Evolutionary conservation across 148 eudicot species (phyloP), one percentile per base, ranked within the genome.

Genomic region (Gaultheria prostrata): DNA sequence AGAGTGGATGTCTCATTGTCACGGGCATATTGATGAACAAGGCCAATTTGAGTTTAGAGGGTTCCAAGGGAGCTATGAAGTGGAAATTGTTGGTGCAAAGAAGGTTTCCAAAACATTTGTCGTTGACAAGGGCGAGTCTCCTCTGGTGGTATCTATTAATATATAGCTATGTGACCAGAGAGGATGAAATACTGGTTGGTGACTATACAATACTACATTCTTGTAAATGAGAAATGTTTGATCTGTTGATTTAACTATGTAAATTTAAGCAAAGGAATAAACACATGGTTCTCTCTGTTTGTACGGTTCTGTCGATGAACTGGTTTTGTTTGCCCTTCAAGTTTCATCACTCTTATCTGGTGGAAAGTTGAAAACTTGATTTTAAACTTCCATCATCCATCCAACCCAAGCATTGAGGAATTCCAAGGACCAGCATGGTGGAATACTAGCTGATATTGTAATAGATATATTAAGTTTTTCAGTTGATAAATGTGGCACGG

Each of bases 31-130:
- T 6, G 94, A 91, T 67, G 94, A 91, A n/a, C 84, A 91, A 77
- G 94, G 94, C 0, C 89, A 91, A 71, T 92, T 94, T 67, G 78
- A 80, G 89, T 97, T 97, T 65, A 87, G 94, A 87, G 99, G 98
- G 6, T 97, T 90, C 84, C 97, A 89, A 43, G 99, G 99, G 48
- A 87, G 89, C 21, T 97, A 97, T 74, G 95, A 94, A 82, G 88
- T 94, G 77, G 93, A 94, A 48, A 75, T 94, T 63, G 84, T 82
- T 69, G 82, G 74, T 28, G 45, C 76, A 18, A 71, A 84, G 82
- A 88, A 82, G 53, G 84, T 92, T 54, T 71, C 76, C 20, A 94
- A 91, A 89, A 94, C 90, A 73, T 94, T 97, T 88, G 93, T 86
- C 35, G 97, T 97, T 50, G 97, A 94, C 39, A 91, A 88, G 81